phyloP scores from a whole-genome alignment of 306 rosid species.

The Quercus suber region DNA sequence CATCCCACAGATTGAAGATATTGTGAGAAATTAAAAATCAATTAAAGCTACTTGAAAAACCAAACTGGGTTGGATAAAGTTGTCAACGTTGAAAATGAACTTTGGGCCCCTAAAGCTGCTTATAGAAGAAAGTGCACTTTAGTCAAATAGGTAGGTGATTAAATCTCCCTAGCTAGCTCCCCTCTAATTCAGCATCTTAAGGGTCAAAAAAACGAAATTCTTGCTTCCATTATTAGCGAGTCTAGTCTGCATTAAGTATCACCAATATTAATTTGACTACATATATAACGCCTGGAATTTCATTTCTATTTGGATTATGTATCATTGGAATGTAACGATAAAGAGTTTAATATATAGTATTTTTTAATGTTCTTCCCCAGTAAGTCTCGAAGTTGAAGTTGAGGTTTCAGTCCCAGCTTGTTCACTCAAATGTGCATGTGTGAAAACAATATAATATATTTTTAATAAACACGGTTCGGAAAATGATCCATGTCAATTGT shows the following conservation, averaged over 20 bases:
- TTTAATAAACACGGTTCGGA: slow-evolving; percentile 15
- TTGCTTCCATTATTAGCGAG: background rate
- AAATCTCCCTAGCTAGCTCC: background rate
- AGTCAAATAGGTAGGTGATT: slow-evolving; percentile 41
- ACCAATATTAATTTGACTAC: slow-evolving; percentile 1
- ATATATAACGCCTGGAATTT: slow-evolving; percentile 2
- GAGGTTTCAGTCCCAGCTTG: slow-evolving; percentile 33
- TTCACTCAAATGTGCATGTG: slow-evolving; percentile 16
- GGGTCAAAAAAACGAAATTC: slow-evolving; percentile 28
- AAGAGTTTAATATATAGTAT: slow-evolving; percentile 1
- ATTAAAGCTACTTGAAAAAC: slow-evolving; percentile 19
- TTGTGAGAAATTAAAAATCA: background rate
- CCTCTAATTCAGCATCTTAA: slow-evolving; percentile 16
- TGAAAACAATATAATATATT: background rate
- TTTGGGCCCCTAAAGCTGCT: slow-evolving; percentile 13
- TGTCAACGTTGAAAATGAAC: slow-evolving; percentile 50
- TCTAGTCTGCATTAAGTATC: background rate
- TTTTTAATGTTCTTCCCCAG: slow-evolving; percentile 17
- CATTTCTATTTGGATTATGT: background rate
- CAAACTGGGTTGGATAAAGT: slow-evolving; percentile 33
- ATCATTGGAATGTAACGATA: slow-evolving; percentile 8
- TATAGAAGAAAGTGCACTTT: slow-evolving; percentile 26
- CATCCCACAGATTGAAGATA: too few relatives aligned
- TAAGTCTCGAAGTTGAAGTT: slow-evolving; percentile 25
- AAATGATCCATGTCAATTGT: slow-evolving; percentile 4